Base-by-base conservation (phyloP, 1,284 basidiomycete species). In the Cutaneotrichosporon spelunceum region DNA sequence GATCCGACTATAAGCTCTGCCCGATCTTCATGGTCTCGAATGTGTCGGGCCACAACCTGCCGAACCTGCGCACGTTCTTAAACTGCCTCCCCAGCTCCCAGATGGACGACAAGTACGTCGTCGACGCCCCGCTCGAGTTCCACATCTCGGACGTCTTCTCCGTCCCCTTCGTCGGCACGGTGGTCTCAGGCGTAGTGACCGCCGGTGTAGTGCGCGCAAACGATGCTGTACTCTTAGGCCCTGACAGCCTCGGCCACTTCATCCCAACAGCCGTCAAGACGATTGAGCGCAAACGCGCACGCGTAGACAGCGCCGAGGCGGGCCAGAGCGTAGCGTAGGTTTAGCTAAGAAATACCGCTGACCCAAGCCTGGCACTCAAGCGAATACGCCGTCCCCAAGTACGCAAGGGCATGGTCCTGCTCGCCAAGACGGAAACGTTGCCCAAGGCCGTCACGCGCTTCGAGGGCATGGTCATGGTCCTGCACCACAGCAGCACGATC, bases 11-110 rank as follows among this genome's bases (percentile, higher is more conserved):
- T 27, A 59, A 91, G 91, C 77, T 96, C 72, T 95, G 93, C 72
- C 94, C 94, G 0, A 88, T 96, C 65, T 97, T 98, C 80, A 87
- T 89, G 74, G 82, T 96, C 30, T 96, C 93, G 11, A 99, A 98
- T 73, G 93, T 98, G 10, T 95, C 93, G 1, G 96, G 96, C 21
- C 85, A 89, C 67, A 92, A 93, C 16, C 83, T 96, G 57, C 75
- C 66, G 57, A 70, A 89, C 85, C 79, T 93, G 48, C 85, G 91
- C 57, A 89, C 86, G 11, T 93, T 94, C 80, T 81, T 95, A 59
- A 94, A 95, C 74, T 82, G 92, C 42, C 79, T 93, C 10, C 90
- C 91, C 1, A 87, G 91, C 3, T 91, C 89, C 71, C 91, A 93
- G 73, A 84, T 82, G 39, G 83, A 82, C 59, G 88, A 90, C 70